A percentile compares a stretch with the other conserved stretches of the same genome.
Evolutionary conservation across 75 land plant species (phyloP).

Genomic region (Chamaecyparis obtusa): DNA sequence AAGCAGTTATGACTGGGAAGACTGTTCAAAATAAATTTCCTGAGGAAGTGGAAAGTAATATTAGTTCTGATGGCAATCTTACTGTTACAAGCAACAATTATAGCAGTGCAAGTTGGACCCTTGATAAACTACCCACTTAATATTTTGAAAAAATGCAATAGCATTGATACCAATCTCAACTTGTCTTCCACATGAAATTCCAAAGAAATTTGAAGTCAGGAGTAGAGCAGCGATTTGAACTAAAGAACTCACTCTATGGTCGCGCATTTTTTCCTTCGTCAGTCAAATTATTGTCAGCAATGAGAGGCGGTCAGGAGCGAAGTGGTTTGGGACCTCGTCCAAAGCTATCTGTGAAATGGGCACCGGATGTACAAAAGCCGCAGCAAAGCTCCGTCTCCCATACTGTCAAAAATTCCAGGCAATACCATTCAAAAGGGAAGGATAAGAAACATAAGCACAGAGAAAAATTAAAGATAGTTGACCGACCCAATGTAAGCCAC

Average conservation of each 20-base stretch:
- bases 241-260: no score
- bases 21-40: not conserved
- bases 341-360: constrained; percentile 65
- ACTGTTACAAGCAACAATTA: constrained; percentile 39
- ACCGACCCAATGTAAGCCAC: no score
- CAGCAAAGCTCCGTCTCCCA: constrained; percentile 44
- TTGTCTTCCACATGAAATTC: constrained; percentile 4
- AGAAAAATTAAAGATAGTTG: constrained; percentile 21
- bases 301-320: constrained; percentile 62
- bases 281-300: constrained; percentile 45
- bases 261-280: no score
- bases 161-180: not conserved
- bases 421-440: constrained; percentile 10
- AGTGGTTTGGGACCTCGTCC: constrained; percentile 31
- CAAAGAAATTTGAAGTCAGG: not conserved
- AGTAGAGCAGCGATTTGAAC: no score
- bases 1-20: constrained; percentile 29
- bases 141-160: not conserved
- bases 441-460: constrained; percentile 23
- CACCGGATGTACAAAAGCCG: constrained; percentile 81
- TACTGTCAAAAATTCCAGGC: constrained; percentile 22
- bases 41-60: constrained; percentile 10
- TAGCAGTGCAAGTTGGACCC: constrained; percentile 54
- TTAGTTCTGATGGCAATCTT: not conserved
- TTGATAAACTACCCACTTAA: constrained; percentile 13